Evolutionary conservation across 2,329 filamentous ascomycete genomes (phyloP), one percentile per base, ranked within the genome.

Genomic region (Botrytis pseudocinerea): DNA sequence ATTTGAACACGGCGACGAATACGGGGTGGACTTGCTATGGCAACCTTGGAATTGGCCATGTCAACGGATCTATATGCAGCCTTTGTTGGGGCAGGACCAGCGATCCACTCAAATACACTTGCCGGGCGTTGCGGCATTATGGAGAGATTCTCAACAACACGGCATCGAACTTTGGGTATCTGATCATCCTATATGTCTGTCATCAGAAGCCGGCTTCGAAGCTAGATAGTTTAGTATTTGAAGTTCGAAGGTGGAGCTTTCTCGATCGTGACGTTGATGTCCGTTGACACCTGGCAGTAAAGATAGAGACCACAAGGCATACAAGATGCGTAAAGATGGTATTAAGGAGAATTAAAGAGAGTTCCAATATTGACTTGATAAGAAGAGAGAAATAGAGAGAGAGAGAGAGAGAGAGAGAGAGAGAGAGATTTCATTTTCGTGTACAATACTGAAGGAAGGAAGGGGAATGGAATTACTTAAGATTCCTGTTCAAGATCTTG

Each of bases 41-140:
- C 4, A 42, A 57, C 8, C 54, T 28, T 57, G 25, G 48, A n/a
- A 12, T 32, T 68, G 1, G 38, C 35, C 3, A 42, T 57, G 25
- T 25, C 2, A 25, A 57, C n/a, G 22, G 65, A 40, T 68, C 65
- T 9, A 57, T 68, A 68, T 68, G 65, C 65, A 42, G 65, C 35
- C 7, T 68, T 68, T 1, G 48, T 68, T 22, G 65, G 48, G 18
- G 65, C 65, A 12, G 65, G 65, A 6, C 65, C 65, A 42, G 65
- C 65, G 20, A 68, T 57, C 65, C 65, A 68, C 28, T 68, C 65
- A 7, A 68, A 42, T 2, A 68, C 48, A 68, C 48, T 68, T 57
- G 65, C 48, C 4, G 65, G 65, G 48, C 48, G 65, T 57, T 57
- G 65, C n/a, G 65, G 65, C 65, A 68, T 68, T 68, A 32, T n/a